Percentiles rank a stretch among this genome's conserved stretches.
Evolutionary conservation across 1,284 basidiomycete genomes (phyloP).

Genomic region (Anthracocystis panici-leucophaei): DNA sequence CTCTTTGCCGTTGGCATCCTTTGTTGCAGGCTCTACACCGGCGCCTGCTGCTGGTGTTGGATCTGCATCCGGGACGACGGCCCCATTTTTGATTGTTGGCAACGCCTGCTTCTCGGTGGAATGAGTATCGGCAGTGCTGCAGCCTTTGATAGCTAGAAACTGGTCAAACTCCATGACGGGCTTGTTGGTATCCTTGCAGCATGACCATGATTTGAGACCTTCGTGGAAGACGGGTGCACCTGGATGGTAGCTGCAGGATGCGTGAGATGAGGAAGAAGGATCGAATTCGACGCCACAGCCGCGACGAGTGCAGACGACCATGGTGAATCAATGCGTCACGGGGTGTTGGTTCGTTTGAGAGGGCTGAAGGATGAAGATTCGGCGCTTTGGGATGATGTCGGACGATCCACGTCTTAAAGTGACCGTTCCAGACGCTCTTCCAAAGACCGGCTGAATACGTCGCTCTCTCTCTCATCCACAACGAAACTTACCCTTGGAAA

Average conservation of each 20-base stretch:
- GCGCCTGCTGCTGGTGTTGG: conserved; percentile 12
- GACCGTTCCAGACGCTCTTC: neutral
- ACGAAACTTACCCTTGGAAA: conserved; percentile 17
- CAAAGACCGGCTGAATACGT: too few relatives aligned
- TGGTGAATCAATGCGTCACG: conserved; percentile 11
- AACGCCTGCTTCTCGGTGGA: conserved; percentile 55
- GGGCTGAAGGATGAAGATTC: neutral
- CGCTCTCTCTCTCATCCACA: too few relatives aligned
- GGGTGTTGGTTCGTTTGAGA: neutral
- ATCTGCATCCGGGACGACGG: conserved; percentile 30
- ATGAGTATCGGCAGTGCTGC: conserved; percentile 50
- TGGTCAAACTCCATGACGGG: conserved; percentile 69
- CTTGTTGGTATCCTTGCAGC: conserved; percentile 68
- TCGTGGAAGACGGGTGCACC: conserved; percentile 69
- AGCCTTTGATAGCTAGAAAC: conserved; percentile 64
- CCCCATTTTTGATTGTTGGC: conserved; percentile 42
- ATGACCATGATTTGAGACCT: conserved; percentile 69
- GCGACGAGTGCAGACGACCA: conserved; percentile 65
- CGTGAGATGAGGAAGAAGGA: conserved; percentile 10
- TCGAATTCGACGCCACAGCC: conserved; percentile 65
- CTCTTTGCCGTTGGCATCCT: conserved; percentile 46
- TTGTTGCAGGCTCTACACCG: conserved; percentile 9
- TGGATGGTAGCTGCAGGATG: conserved; percentile 62
- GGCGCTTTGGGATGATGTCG: conserved; percentile 23
- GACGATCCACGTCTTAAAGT: conserved; percentile 11